phyloP scores from a whole-genome alignment of 1,139 yeast species.

The Magnusiomyces suaveolens region DNA sequence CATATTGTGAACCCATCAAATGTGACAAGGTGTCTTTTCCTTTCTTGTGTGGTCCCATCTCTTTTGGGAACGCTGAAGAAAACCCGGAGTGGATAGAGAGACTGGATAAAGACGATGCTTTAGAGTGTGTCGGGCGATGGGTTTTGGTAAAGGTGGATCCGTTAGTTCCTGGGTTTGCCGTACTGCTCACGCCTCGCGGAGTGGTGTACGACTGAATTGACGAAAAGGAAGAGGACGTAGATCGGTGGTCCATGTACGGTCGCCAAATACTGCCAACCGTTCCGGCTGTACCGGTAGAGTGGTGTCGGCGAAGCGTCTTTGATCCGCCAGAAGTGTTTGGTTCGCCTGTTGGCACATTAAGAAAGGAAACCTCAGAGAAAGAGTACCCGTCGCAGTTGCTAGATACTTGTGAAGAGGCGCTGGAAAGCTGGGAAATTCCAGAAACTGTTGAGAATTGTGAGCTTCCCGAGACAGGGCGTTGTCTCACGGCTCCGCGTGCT shows the following conservation, averaged over 20 bases:
- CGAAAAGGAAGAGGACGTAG: constrained; percentile 31
- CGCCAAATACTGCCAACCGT: constrained; percentile 12
- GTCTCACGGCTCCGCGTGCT: constrained; percentile 20
- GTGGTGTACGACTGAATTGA: constrained; percentile 19
- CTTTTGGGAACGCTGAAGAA: not conserved
- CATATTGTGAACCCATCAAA: no score
- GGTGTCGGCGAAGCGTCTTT: constrained; percentile 12
- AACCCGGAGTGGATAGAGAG: constrained; percentile 17
- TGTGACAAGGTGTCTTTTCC: no score
- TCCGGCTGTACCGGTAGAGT: constrained; percentile 1
- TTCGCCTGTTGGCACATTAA: not conserved
- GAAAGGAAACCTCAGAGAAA: constrained; percentile 4
- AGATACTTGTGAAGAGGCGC: constrained; percentile 22
- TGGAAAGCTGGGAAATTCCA: constrained; percentile 43
- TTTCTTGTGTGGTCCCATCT: no score
- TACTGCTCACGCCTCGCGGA: constrained; percentile 7
- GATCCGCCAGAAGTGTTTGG: not conserved
- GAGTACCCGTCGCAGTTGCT: constrained; percentile 1
- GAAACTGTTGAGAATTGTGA: constrained; percentile 54
- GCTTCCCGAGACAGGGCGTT: constrained; percentile 56
- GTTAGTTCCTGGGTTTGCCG: constrained; percentile 17
- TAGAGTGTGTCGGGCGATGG: constrained; percentile 23
- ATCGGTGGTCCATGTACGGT: constrained; percentile 24
- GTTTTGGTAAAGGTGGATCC: not conserved
- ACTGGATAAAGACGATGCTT: constrained; percentile 29